Base-by-base conservation (phyloP, 192 early-diverging fungal genomes). In the Nowakowskiella sp. region DNA sequence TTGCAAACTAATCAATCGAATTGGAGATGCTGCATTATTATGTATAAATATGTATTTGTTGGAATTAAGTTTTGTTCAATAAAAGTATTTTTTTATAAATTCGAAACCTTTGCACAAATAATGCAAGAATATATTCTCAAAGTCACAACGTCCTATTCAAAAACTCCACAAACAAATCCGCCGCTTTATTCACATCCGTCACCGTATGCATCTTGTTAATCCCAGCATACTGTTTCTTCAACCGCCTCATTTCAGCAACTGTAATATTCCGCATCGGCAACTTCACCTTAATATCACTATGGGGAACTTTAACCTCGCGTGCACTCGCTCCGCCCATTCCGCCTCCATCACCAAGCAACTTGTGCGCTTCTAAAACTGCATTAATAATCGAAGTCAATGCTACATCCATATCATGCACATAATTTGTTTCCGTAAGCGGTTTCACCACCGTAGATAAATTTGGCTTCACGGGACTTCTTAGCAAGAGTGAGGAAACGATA, bases 111-210 rank as follows among this genome's bases (percentile, higher is more conserved):
- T n/a, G n/a, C n/a, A n/a, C n/a, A n/a, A n/a, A n/a, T n/a, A n/a
- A n/a, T n/a, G n/a, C n/a, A n/a, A n/a, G n/a, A n/a, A n/a, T n/a
- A n/a, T n/a, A n/a, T n/a, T n/a, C n/a, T n/a, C n/a, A n/a, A n/a
- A n/a, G n/a, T n/a, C n/a, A n/a, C n/a, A n/a, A n/a, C n/a, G n/a
- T 96, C 22, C 85, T 86, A 57, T 91, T 96, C 47, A 99, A 60
- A 63, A 92, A 97, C 32, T 92, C 85, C 21, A 87, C 88, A 86
- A 99, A 97, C 23, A 80, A 70, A 30, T 89, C 82, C 0, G 81
- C 81, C 39, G 94, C 82, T 31, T 76, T 72, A 29, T 70, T 77
- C 46, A 89, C 72, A 58, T 85, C 78, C 36, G 85, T 58, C 23
- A 84, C 51, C 16, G 89, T 89, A 49, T 85, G 87, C 62, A 88